Evolutionary conservation across 2,329 filamentous ascomycete species (phyloP).

Genomic region (Penicillium paneum): DNA sequence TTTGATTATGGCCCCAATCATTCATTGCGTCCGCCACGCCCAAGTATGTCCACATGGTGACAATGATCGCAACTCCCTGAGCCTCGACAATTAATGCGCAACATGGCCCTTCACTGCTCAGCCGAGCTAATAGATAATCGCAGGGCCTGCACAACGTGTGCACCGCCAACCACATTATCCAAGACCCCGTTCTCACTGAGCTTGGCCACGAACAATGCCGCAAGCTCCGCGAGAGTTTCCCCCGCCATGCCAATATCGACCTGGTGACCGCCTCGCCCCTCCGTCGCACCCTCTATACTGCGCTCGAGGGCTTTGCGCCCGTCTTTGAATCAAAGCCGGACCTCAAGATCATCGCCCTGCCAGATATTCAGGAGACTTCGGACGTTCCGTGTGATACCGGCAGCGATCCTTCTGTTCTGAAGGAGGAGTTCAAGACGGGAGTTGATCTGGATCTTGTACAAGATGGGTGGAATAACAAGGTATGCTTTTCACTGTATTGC

Average conservation of each 20-base stretch:
- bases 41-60: constrained; percentile 34
- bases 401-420: constrained; percentile 53
- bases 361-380: constrained; percentile 75
- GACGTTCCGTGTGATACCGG: constrained; percentile 75
- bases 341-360: constrained; percentile 62
- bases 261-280: constrained; percentile 76
- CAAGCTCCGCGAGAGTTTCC: constrained; percentile 60
- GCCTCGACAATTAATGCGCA: neutral
- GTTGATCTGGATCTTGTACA: constrained; percentile 64
- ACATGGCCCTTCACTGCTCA: neutral
- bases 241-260: constrained; percentile 62
- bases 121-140: constrained; percentile 8
- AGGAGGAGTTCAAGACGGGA: constrained; percentile 58
- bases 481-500: constrained; percentile 4
- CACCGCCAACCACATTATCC: constrained; percentile 65
- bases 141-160: constrained; percentile 79
- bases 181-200: constrained; percentile 74
- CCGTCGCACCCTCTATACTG: constrained; percentile 76
- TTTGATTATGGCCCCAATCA: constrained; percentile 39
- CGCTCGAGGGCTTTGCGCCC: constrained; percentile 64
- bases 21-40: constrained; percentile 48
- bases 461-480: constrained; percentile 71
- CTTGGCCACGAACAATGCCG: constrained; percentile 74
- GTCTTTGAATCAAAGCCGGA: constrained; percentile 47
- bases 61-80: neutral